Conservation (phyloP, 176 grass and related monocot species). For the Bolboschoenus planiculmis region DNA sequence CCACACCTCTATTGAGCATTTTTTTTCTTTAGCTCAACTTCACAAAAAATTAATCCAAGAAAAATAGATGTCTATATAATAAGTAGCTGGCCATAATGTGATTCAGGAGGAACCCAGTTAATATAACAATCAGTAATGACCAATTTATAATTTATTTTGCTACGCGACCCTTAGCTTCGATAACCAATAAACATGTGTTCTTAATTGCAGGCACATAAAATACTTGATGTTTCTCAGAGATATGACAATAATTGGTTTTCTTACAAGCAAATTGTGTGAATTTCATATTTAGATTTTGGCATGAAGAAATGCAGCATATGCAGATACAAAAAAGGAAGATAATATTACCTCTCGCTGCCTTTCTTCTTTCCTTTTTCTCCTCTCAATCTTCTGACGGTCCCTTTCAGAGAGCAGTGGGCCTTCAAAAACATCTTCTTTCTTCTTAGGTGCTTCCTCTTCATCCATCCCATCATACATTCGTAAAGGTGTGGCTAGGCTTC, state of each 20-base stretch:
- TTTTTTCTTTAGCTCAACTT: background rate
- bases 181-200: background rate
- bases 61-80: background rate
- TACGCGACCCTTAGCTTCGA: background rate
- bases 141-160: background rate
- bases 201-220: background rate
- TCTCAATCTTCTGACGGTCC: constrained; percentile 78
- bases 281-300: background rate
- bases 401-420: constrained; percentile 76
- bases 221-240: background rate
- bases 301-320: background rate
- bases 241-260: background rate
- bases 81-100: background rate
- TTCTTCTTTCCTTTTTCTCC: constrained; percentile 86
- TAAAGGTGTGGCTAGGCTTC: constrained; percentile 72
- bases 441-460: constrained; percentile 49
- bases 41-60: background rate
- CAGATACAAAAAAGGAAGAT: background rate
- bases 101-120: background rate
- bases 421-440: constrained; percentile 62
- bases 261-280: background rate
- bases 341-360: constrained; percentile 78
- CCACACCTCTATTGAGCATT: background rate
- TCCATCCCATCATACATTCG: constrained; percentile 93
- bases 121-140: background rate